Conservation (phyloP, 192 early-diverging fungal genomes). For the Rhizophagus prolifer region DNA sequence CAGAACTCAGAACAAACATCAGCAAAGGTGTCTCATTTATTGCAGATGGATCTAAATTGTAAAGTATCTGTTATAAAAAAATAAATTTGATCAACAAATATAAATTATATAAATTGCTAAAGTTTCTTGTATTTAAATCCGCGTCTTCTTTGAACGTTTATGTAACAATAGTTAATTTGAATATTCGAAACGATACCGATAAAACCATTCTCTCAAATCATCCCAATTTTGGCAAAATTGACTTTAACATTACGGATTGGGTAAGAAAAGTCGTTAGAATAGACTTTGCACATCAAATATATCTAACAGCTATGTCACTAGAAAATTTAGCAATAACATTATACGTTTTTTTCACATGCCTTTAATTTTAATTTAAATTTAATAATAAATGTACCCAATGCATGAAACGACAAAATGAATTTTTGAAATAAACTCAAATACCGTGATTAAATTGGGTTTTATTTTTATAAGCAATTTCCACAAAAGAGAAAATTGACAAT, state of each 20-base stretch:
- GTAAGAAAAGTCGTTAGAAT: not conserved
- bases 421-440: not conserved
- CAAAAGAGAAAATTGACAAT: conserved; percentile 8
- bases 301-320: no score
- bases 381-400: conserved; percentile 8
- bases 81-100: not conserved
- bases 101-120: not conserved
- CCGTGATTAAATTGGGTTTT: conserved; percentile 10
- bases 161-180: no score
- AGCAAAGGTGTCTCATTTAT: conserved; percentile 68
- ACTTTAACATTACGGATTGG: not conserved
- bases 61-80: conserved; percentile 7
- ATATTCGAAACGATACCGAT: no score
- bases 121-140: no score
- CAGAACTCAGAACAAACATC: conserved; percentile 93
- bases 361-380: not conserved
- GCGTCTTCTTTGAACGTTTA: no score
- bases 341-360: not conserved
- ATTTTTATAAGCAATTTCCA: conserved; percentile 1
- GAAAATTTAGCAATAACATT: not conserved
- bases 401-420: not conserved
- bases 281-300: no score
- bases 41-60: conserved; percentile 17
- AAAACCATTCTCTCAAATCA: no score
- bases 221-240: no score